Evolutionary conservation across 1,284 basidiomycete genomes (phyloP).

Genomic region (Ustilago tritici): DNA sequence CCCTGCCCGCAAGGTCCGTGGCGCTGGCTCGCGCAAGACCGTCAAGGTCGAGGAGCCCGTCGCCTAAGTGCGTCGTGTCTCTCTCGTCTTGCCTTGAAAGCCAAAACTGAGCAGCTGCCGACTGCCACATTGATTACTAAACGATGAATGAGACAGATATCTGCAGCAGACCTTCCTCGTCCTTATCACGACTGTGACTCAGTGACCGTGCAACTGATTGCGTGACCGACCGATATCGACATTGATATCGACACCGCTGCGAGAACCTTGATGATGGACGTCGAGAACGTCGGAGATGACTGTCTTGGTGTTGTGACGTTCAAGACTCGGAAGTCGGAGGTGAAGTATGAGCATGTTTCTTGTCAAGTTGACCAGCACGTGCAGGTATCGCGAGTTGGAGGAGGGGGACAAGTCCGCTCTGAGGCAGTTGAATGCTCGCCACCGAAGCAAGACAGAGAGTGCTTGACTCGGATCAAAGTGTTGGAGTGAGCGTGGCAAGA

Average conservation of each 20-base stretch:
- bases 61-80: conserved; percentile 27
- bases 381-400: conserved; percentile 7
- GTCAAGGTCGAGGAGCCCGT: conserved; percentile 44
- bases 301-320: not conserved
- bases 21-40: conserved; percentile 49
- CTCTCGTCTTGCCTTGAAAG: not conserved
- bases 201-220: not conserved
- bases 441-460: not conserved
- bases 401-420: not conserved
- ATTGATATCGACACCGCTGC: not conserved
- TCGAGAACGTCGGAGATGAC: not conserved
- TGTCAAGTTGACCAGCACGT: conserved; percentile 10
- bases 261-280: not conserved
- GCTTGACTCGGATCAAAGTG: not conserved
- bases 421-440: not conserved
- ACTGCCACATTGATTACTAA: conserved; percentile 8
- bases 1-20: conserved; percentile 51
- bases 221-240: not conserved
- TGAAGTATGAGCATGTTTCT: not conserved
- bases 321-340: conserved; percentile 10
- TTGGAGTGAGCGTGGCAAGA: conserved; percentile 1
- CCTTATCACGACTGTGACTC: not conserved
- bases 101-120: conserved; percentile 14
- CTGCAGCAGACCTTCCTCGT: conserved; percentile 9
- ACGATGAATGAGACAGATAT: conserved; percentile 21